A percentile compares a stretch with the other conserved stretches of the same genome.
These are phyloP conservation scores for Exophiala aquamarina DNA, from an alignment of 2,329 filamentous ascomycete genomes.

Conservation along the genomic window DNA sequence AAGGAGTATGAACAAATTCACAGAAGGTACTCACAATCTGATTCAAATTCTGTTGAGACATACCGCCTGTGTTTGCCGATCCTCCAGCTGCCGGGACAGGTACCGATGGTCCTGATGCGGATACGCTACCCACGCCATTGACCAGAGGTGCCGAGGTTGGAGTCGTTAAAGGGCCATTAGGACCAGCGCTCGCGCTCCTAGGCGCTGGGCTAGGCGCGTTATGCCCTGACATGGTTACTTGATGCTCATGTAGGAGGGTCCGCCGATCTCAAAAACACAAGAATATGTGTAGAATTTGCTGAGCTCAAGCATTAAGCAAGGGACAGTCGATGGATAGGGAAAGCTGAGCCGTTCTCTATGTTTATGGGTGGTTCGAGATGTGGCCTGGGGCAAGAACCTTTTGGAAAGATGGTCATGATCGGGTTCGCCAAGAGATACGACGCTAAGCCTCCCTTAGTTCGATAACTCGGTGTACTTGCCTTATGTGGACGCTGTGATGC, in stretches of 20 bases:
- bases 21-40: slow-evolving; percentile 73
- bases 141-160: slow-evolving; percentile 20
- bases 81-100: slow-evolving; percentile 31
- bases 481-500: not conserved
- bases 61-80: slow-evolving; percentile 36
- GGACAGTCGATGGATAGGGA: too few species aligned
- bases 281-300: not conserved
- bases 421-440: slow-evolving; percentile 3
- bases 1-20: too few species aligned
- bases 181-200: slow-evolving; percentile 49
- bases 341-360: too few species aligned
- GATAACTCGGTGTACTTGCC: not conserved
- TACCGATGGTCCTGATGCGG: slow-evolving; percentile 30
- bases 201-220: slow-evolving; percentile 50
- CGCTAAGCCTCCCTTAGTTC: slow-evolving; percentile 1
- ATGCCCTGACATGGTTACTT: slow-evolving; percentile 43
- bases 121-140: slow-evolving; percentile 34
- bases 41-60: slow-evolving; percentile 88
- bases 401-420: too few species aligned
- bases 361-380: too few species aligned
- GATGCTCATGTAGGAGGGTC: slow-evolving; percentile 15
- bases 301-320: not conserved
- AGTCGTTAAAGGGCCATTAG: slow-evolving; percentile 49
- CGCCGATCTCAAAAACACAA: not conserved
- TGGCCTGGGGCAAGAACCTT: too few species aligned